phyloP scores from a whole-genome alignment of 352 stramenopile genomes.

The Globisporangium emineosum region DNA sequence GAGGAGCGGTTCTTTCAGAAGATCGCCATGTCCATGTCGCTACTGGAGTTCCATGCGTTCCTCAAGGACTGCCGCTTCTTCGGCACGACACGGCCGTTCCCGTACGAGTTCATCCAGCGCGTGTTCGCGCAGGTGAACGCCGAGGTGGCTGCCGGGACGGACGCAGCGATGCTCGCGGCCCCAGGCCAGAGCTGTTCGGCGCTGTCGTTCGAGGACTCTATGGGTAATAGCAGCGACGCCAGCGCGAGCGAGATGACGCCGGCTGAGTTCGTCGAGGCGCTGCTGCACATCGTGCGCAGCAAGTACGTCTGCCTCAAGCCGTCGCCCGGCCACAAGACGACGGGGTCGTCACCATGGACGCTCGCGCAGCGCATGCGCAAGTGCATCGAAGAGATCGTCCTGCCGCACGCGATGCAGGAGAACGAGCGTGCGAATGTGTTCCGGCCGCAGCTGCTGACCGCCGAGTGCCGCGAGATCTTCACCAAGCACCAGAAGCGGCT shows the following conservation, averaged over 20 bases:
- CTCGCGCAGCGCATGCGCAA: slow-evolving; percentile 42
- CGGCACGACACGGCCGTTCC: slow-evolving; percentile 42
- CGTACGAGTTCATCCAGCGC: slow-evolving; percentile 52
- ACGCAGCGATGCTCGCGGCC: slow-evolving; percentile 17
- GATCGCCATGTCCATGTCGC: slow-evolving; percentile 60
- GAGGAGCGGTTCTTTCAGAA: slow-evolving; percentile 67
- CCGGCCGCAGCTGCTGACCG: slow-evolving; percentile 36
- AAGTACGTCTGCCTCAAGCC: slow-evolving; percentile 28
- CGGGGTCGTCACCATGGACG: neutral
- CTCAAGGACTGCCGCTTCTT: slow-evolving; percentile 72
- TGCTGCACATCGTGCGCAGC: slow-evolving; percentile 52
- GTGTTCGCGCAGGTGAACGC: slow-evolving; percentile 56
- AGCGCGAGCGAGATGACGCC: slow-evolving; percentile 54
- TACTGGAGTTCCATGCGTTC: slow-evolving; percentile 61
- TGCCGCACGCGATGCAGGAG: slow-evolving; percentile 51
- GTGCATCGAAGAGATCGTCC: slow-evolving; percentile 51
- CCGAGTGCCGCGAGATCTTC: slow-evolving; percentile 52
- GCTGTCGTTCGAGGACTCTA: neutral
- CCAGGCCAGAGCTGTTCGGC: slow-evolving; percentile 1
- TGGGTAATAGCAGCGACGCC: neutral
- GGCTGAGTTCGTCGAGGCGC: slow-evolving; percentile 61
- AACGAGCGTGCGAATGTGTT: slow-evolving; percentile 51
- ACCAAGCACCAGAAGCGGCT: slow-evolving; percentile 47
- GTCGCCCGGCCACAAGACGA: neutral
- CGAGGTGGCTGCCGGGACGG: slow-evolving; percentile 30